Percentiles rank a stretch among this genome's conserved stretches.
Conservation (phyloP, 352 stramenopile species). For the Pythium myriotylum region DNA sequence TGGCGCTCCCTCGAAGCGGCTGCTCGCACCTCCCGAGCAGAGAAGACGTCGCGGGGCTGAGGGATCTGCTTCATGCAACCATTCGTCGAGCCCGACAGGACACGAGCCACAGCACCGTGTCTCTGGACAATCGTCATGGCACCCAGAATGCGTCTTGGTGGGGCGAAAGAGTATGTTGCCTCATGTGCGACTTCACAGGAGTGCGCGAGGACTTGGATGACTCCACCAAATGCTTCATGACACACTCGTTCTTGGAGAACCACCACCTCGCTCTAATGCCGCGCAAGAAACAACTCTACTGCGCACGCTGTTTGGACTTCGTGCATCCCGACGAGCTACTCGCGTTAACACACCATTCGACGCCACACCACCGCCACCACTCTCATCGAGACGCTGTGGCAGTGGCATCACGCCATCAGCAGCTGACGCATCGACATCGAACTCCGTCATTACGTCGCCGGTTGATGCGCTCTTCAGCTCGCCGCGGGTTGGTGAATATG, state of each 20-base stretch:
- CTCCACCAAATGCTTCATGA: conserved; percentile 58
- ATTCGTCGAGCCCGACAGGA: conserved; percentile 9
- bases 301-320: conserved; percentile 58
- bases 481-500: conserved; percentile 79
- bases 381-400: not conserved
- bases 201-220: conserved; percentile 34
- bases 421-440: not conserved
- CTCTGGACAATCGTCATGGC: not conserved
- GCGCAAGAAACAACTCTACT: conserved; percentile 49
- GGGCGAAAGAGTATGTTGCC: conserved; percentile 43
- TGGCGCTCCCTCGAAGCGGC: not conserved
- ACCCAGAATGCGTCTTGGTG: not conserved
- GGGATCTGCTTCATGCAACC: conserved; percentile 9
- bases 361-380: conserved; percentile 18
- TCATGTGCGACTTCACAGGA: conserved; percentile 55
- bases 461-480: conserved; percentile 28
- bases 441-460: conserved; percentile 21
- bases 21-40: conserved; percentile 10
- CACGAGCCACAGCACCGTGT: not conserved
- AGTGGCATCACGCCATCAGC: not conserved
- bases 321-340: conserved; percentile 48
- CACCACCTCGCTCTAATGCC: conserved; percentile 41
- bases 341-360: conserved; percentile 25
- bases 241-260: conserved; percentile 59
- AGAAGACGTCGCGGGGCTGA: conserved; percentile 5